Conservation (phyloP, 176 grass and related monocot species). For the Musa acuminata region DNA sequence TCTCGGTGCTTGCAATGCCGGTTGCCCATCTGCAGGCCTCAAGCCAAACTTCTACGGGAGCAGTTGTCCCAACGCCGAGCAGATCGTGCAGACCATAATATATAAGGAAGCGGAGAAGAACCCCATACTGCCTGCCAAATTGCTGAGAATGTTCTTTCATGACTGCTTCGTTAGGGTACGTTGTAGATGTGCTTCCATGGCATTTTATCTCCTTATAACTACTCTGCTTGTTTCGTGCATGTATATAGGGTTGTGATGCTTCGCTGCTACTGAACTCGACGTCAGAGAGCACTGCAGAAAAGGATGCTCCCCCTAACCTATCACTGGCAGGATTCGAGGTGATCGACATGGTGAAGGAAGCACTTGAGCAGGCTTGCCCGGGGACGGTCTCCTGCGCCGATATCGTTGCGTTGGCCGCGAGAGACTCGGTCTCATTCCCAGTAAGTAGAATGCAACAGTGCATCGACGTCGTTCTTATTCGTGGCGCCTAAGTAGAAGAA, state of each 20-base stretch:
- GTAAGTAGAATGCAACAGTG: not conserved
- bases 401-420: constrained; percentile 52
- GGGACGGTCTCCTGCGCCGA: constrained; percentile 50
- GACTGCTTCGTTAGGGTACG: constrained; percentile 69
- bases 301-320: constrained; percentile 48
- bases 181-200: not conserved
- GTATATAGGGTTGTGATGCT: constrained; percentile 61
- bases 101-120: constrained; percentile 33
- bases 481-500: not conserved
- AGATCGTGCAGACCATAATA: constrained; percentile 30
- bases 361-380: constrained; percentile 50
- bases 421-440: constrained; percentile 51
- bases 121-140: constrained; percentile 24
- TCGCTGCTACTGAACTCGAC: constrained; percentile 61
- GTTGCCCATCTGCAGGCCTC: too few relatives aligned
- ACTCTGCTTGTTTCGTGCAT: not conserved
- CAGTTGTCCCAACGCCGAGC: constrained; percentile 30
- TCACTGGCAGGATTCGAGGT: constrained; percentile 61
- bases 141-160: constrained; percentile 59
- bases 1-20: not conserved
- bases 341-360: constrained; percentile 51
- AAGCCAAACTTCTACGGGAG: constrained; percentile 38
- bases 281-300: constrained; percentile 43
- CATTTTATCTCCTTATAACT: too few relatives aligned
- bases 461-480: too few relatives aligned